Base-by-base conservation (phyloP, 2,329 filamentous ascomycete genomes). In the Beauveria rudraprayagi region DNA sequence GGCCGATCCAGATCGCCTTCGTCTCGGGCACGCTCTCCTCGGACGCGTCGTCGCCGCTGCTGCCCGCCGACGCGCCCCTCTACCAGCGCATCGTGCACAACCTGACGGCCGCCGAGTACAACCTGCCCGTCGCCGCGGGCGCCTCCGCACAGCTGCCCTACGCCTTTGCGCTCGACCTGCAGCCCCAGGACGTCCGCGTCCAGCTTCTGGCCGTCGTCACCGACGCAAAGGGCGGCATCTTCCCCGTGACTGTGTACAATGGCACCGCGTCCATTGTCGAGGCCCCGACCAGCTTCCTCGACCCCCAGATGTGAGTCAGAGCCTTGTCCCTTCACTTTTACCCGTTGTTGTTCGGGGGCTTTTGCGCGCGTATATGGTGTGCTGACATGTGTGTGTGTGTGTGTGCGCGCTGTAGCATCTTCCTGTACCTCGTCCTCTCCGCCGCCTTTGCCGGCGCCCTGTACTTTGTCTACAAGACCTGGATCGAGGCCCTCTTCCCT, bases 401-500 rank as follows among this genome's bases (percentile, higher is more conserved):
- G 34, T 11, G 30, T 11, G 30, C 6, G 37, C 46, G 16, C 60
- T 22, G 6, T 16, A 97, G 94, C 73, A 91, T 97, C 78, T 99
- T 99, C 86, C 86, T 99, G 65, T 97, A 97, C 81, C 82, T 96
- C 73, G 87, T 97, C 80, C 89, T 99, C 68, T 80, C 88, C 59
- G 87, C 83, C 64, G 84, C 82, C 65, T 95, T 96, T 73, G 85
- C 78, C 66, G 92, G 89, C 64, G 91, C 88, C 59, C 84, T 89
- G 73, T 97, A 93, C 85, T 96, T 96, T 77, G 91, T 97, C 78
- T 99, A 99, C 85, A 94, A 89, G 80, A 96, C 93, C 70, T 97
- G 93, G 92, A 89, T 99, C 77, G 90, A 92, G 70, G 88, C 92
- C 16, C 89, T 99, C 72, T 96, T 97, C 82, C 93, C 94, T 54